phyloP scores from a whole-genome alignment of 2,329 filamentous ascomycete species.

The Hymenoscyphus fraxineus region DNA sequence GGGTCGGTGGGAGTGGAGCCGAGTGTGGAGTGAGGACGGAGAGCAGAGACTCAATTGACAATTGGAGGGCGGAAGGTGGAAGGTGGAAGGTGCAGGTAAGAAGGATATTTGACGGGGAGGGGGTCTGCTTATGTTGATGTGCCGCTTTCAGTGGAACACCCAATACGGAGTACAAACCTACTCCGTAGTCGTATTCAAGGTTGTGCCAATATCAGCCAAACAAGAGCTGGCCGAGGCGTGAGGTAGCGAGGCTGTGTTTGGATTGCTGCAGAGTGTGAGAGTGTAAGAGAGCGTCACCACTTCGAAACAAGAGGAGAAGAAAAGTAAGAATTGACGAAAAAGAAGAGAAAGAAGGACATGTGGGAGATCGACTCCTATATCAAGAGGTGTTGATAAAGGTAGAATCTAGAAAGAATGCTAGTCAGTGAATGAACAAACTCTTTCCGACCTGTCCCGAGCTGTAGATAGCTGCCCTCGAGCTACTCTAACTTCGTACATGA shows the following conservation, averaged over 20 bases:
- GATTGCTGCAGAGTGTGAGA: neutral
- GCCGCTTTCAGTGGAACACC: neutral
- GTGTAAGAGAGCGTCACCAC: too few species aligned
- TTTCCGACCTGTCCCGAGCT: neutral
- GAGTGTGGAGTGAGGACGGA: too few species aligned
- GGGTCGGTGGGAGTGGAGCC: neutral
- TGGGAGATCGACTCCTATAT: neutral
- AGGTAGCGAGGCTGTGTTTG: neutral
- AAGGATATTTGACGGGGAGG: conserved; percentile 2
- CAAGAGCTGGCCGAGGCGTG: neutral
- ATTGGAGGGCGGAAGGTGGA: neutral
- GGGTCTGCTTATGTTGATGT: neutral
- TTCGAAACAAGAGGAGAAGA: neutral
- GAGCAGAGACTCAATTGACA: neutral
- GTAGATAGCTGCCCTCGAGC: neutral
- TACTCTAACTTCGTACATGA: neutral
- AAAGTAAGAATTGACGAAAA: neutral
- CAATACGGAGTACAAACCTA: neutral
- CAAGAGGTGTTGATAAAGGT: too few species aligned
- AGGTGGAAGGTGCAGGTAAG: neutral
- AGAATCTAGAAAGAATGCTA: too few species aligned
- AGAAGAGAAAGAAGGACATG: neutral
- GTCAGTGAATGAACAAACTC: neutral
- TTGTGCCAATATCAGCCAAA: neutral
- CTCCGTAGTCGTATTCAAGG: neutral